Evolutionary conservation across 495 filamentous ascomycete genomes (phyloP), one percentile per base, ranked within the genome.

Genomic region (Trichoderma asperelloides): DNA sequence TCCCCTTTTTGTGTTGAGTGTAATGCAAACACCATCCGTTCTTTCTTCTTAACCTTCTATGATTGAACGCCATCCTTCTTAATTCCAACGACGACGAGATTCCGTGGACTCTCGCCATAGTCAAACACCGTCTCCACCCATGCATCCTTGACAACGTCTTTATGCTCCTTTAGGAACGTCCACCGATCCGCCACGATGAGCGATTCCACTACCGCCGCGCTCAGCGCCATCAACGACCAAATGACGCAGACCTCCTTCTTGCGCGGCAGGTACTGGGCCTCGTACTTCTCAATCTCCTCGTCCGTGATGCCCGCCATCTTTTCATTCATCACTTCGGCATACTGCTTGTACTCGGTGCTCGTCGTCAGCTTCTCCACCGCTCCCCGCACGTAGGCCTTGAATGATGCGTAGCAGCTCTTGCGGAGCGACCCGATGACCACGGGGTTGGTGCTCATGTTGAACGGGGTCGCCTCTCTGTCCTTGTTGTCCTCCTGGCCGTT

Each of bases 51-150:
- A n/a, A 3, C 47, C 16, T 25, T 11, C 23, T 27, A 11, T 11
- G 15, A 55, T 30, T 18, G 27, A 30, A 16, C 55, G 16, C 16
- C 55, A 15, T 71, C 87, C 71, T 84, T 86, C 77, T 96, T 97
- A 41, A 97, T 82, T 16, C 95, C 95, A 64, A 95, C 93, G 21
- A 96, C 89, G 57, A 91, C 95, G 71, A 94, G 76, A 77, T 96
- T 98, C 70, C 93, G 84, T 43, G 90, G 96, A 76, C 92, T 97
- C 77, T 88, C 74, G n/a, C 78, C 76, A 77, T 96, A 97, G 69
- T 95, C 92, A 78, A 97, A 98, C 0, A 96, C 92, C 23, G 88
- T 80, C 77, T 98, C 92, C 39, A 97, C 93, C 95, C 95, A 98
- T 68, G 83, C 86, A 69, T 91, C 85, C 69, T 83, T 81, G 43